phyloP scores from a whole-genome alignment of 2,329 filamentous ascomycete genomes.

The Talaromyces sp. region DNA sequence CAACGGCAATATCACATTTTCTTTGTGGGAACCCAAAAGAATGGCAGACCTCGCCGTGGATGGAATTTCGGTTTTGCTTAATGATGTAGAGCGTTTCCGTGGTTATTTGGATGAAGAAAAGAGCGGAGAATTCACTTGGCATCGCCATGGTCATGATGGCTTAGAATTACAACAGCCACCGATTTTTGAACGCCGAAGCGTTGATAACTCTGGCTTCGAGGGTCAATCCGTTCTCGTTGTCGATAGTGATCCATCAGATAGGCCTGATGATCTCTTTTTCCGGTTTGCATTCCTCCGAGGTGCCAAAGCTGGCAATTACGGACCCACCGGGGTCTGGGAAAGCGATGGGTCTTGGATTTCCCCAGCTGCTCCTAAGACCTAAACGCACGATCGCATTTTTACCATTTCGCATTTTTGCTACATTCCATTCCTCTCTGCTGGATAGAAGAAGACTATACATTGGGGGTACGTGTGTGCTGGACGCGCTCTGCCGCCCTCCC shows the following conservation, averaged over 20 bases:
- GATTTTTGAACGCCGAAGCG: conserved; percentile 25
- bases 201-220: conserved; percentile 16
- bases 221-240: conserved; percentile 12
- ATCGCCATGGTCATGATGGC: conserved; percentile 44
- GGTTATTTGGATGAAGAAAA: conserved; percentile 57
- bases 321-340: conserved; percentile 44
- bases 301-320: conserved; percentile 42
- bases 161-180: conserved; percentile 36
- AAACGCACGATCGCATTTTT: neutral
- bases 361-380: conserved; percentile 18
- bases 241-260: conserved; percentile 28
- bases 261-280: conserved; percentile 49
- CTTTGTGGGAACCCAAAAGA: conserved; percentile 44
- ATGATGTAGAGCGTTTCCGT: conserved; percentile 65
- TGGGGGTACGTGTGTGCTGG: conserved; percentile 20
- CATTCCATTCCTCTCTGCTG: conserved; percentile 1
- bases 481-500: conserved; percentile 16
- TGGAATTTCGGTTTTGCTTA: conserved; percentile 63
- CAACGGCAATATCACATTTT: conserved; percentile 51
- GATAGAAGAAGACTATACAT: conserved; percentile 20
- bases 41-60: conserved; percentile 51
- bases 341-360: conserved; percentile 41
- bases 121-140: conserved; percentile 55
- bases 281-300: conserved; percentile 51
- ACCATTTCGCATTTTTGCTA: neutral